Conservation (phyloP, 1,284 basidiomycete species). For the Ganoderma resinaceum region DNA sequence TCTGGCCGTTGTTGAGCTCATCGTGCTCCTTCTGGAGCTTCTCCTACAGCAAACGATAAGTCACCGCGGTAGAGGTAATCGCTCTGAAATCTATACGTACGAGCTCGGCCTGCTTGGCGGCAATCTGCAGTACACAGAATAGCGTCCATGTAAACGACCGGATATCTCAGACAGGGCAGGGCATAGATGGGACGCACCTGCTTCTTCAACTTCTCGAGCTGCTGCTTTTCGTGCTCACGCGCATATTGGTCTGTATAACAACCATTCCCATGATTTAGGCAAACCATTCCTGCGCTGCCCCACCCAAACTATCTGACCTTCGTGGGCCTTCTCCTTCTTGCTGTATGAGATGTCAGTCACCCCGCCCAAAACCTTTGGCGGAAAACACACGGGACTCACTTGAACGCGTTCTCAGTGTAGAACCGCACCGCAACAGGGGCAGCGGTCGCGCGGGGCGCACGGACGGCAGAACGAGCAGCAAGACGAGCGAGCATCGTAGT, state of each 20-base stretch:
- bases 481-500: conserved; percentile 56
- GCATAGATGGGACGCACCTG: conserved; percentile 49
- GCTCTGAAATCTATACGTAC: conserved; percentile 43
- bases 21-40: conserved; percentile 33
- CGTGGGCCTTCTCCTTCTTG: conserved; percentile 77
- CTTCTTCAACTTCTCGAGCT: conserved; percentile 62
- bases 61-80: no score
- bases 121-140: conserved; percentile 49
- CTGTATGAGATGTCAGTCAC: conserved; percentile 43
- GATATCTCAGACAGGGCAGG: neutral
- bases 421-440: conserved; percentile 43
- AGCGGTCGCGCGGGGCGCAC: conserved; percentile 45
- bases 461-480: conserved; percentile 48
- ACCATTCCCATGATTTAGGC: neutral
- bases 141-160: neutral
- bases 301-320: conserved; percentile 50
- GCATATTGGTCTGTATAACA: conserved; percentile 61
- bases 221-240: conserved; percentile 59
- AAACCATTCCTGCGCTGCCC: no score
- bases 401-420: conserved; percentile 41
- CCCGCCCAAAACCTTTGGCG: conserved; percentile 8
- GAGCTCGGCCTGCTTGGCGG: conserved; percentile 62
- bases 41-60: conserved; percentile 15
- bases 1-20: conserved; percentile 24
- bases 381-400: conserved; percentile 58